Evolutionary conservation across 2,329 filamentous ascomycete genomes (phyloP).

Genomic region (Aspergillus sojae): DNA sequence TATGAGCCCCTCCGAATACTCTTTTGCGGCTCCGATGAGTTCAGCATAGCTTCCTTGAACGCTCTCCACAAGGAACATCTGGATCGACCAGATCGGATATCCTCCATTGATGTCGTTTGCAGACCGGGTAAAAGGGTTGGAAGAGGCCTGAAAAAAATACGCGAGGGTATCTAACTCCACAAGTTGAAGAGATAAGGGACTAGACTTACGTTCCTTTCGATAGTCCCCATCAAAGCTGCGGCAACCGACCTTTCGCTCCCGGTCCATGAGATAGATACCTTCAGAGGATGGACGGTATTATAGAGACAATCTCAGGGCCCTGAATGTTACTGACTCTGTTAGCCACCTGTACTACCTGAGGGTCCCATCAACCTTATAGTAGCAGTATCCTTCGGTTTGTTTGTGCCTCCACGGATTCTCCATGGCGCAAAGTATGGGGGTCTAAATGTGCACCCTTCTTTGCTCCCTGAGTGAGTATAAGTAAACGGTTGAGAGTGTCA

Average conservation of each 20-base stretch:
- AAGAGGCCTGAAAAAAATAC: conserved; percentile 69
- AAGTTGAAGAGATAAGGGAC: not conserved
- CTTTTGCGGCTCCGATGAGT: conserved; percentile 91
- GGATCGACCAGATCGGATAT: conserved; percentile 58
- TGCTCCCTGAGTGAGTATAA: conserved; percentile 73
- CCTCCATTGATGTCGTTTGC: conserved; percentile 83
- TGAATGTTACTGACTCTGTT: conserved; percentile 21
- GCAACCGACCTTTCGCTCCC: conserved; percentile 66
- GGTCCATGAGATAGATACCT: conserved; percentile 77
- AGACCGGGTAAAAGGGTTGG: conserved; percentile 78
- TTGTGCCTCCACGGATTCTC: conserved; percentile 79
- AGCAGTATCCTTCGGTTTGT: conserved; percentile 91
- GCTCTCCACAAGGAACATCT: conserved; percentile 67
- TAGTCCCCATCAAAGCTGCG: conserved; percentile 73
- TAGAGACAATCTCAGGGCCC: not conserved
- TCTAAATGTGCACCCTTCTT: conserved; percentile 88
- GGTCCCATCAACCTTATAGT: conserved; percentile 73
- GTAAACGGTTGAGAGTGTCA: not conserved
- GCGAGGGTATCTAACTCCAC: conserved; percentile 57
- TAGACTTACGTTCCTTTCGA: conserved; percentile 9
- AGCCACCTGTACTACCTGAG: conserved; percentile 57
- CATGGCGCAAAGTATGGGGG: conserved; percentile 75
- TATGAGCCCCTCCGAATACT: conserved; percentile 73
- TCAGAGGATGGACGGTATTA: conserved; percentile 76
- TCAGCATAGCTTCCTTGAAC: conserved; percentile 76